Percentiles rank a stretch among this genome's conserved stretches.
These are phyloP conservation scores for Thoreauomyces humboldtii DNA, from an alignment of 192 early-diverging fungal species.

Conservation along the genomic window DNA sequence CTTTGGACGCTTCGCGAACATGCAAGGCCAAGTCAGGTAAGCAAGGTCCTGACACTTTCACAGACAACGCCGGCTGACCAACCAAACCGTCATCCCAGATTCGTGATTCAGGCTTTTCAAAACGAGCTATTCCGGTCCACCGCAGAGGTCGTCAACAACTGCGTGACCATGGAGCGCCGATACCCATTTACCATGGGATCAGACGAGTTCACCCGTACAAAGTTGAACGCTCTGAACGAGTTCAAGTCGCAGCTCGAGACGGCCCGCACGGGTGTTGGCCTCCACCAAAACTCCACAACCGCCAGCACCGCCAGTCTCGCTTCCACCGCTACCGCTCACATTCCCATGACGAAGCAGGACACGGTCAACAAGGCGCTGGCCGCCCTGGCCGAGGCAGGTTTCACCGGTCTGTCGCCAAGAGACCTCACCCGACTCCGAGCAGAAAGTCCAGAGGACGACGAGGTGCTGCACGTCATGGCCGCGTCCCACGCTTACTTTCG, in stretches of 20 bases:
- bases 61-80: not conserved
- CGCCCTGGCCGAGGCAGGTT: slow-evolving; percentile 41
- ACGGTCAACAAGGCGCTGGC: slow-evolving; percentile 37
- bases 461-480: slow-evolving; percentile 43
- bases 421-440: slow-evolving; percentile 30
- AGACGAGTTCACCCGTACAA: slow-evolving; percentile 36
- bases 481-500: slow-evolving; percentile 38
- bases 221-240: slow-evolving; percentile 31
- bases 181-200: slow-evolving; percentile 45
- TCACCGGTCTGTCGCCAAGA: slow-evolving; percentile 33
- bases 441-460: slow-evolving; percentile 29
- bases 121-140: slow-evolving; percentile 41
- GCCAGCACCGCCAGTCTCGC: not conserved
- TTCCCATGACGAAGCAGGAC: slow-evolving; percentile 5
- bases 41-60: not conserved
- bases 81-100: slow-evolving; percentile 9
- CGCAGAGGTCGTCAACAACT: slow-evolving; percentile 32
- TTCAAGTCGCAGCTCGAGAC: slow-evolving; percentile 34
- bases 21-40: slow-evolving; percentile 45
- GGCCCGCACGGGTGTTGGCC: slow-evolving; percentile 7
- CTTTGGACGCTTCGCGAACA: slow-evolving; percentile 44
- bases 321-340: not conserved
- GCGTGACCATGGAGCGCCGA: slow-evolving; percentile 41
- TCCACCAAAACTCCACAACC: not conserved
- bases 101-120: slow-evolving; percentile 44